Base-by-base conservation (phyloP, 306 rosid species). In the Datisca glomerata region DNA sequence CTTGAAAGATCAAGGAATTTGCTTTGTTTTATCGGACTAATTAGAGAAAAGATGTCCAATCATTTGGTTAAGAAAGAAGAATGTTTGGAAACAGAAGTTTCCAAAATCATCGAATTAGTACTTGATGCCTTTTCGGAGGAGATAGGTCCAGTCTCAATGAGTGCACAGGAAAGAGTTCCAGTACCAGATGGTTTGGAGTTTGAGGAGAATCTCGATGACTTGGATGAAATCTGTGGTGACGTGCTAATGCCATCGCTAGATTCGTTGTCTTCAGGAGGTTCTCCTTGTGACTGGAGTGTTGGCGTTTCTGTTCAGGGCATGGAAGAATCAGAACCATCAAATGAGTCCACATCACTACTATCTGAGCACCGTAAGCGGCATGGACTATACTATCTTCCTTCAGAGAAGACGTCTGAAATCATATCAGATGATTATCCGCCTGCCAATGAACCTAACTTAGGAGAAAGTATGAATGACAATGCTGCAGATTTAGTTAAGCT, bases 281-380 rank as follows among this genome's bases (percentile, higher is more conserved):
- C 78, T 55, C 56, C 55, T 41, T 42, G 21, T 38, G 68, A 51
- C 43, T 60, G 57, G 19, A 43, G 27, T 27, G 31, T 31, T 7
- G 76, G 70, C 29, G 50, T 46, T 53, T 62, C 49, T 44, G 67
- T 47, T 43, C 57, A 57, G 43, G 57, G 42, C 50, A 68, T 33
- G 38, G 85, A 68, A 42, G 91, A 77, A 35, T 50, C 60, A 31
- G 79, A 53, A 53, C 49, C 73, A 22, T 64, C 56, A 24, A 89
- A 48, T 17, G 91, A 80, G 61, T 69, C 93, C 23, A 68, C 95
- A 45, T 80, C 78, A 44, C 72, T 80, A 64, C 85, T 84, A 48
- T 17, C 53, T 1, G 86, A 89, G 48, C 98, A 89, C 54, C 91
- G 98, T 8, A 89, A 66, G 60, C 74, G 93, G 25, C 98, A 89